A percentile compares a stretch with the other conserved stretches of the same genome.
Conservation (phyloP, 345 rosid species). For the Gossypium herbaceum region DNA sequence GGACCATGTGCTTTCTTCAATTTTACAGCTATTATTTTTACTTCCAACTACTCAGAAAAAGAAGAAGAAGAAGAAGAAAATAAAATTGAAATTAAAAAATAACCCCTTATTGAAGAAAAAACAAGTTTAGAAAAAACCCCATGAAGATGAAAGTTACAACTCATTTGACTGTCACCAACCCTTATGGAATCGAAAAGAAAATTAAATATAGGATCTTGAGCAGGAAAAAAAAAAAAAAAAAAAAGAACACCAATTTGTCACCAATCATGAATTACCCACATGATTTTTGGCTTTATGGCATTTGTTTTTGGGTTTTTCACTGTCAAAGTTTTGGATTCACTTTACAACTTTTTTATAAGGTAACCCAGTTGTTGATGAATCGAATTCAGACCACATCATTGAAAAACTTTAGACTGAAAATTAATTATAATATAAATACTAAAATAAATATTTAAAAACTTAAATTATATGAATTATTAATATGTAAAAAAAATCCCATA, state of each 20-base stretch:
- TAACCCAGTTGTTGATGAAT: too few species aligned
- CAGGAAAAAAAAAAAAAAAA: background rate
- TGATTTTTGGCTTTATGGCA: background rate
- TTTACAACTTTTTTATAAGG: background rate
- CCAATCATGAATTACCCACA: background rate
- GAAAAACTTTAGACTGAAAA: background rate
- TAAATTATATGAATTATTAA: too few species aligned
- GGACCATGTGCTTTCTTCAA: background rate
- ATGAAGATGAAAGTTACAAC: background rate
- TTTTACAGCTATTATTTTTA: background rate
- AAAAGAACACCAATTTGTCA: background rate
- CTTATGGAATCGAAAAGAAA: background rate
- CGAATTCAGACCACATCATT: background rate
- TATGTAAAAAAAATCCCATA: too few species aligned
- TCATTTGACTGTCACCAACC: background rate
- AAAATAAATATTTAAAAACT: too few species aligned
- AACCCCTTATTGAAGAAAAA: too few species aligned
- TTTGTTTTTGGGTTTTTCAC: background rate
- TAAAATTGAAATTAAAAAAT: background rate
- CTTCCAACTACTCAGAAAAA: background rate
- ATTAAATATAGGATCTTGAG: too few species aligned
- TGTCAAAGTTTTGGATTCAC: background rate
- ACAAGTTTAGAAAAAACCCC: background rate
- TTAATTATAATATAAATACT: too few species aligned
- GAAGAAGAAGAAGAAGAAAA: too few species aligned